Evolutionary conservation across 2,329 filamentous ascomycete species (phyloP), one percentile per base, ranked within the genome.

Genomic region (Claviceps purpurea): DNA sequence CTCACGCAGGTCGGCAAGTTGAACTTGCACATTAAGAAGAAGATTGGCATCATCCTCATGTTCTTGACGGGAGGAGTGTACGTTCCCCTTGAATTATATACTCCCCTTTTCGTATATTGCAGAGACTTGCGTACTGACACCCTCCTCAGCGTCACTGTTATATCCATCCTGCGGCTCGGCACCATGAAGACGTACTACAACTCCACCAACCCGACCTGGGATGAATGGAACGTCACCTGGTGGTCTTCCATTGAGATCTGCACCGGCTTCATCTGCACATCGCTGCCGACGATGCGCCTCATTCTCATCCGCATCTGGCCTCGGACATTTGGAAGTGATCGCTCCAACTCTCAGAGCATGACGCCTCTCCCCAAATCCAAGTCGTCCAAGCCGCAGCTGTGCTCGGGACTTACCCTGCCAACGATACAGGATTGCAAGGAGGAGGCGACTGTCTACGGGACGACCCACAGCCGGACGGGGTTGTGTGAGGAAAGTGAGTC

Each of bases 241-340:
- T 53, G 52, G 52, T 53, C 52, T 10, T 26, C 44, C 11, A n/a
- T 50, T 14, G 52, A 53, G n/a, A 43, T 53, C 13, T 40, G 22
- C 10, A 39, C 44, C 6, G 50, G 50, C 18, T 48, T 52, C 30
- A 52, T 53, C n/a, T 53, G 52, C 52, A 45, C 47, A 4, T 50
- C 40, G 11, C 24, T 53, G 24, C 52, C 52, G 11, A 30, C 52
- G 1, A 11, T 50, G 10, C 47, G 52, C 1, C 52, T 50, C 42
- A 46, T 53, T n/a, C 24, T 53, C 13, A 45, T 53, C 7, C 52
- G 38, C 26, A 41, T 51, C 2, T n/a, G 24, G 50, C 50, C 50
- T 4, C 44, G 38, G 18, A 24, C 18, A 8, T 49, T 49, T 5
- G 47, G 20, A 13, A 5, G 22, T 10, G 50, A 16, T 5, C 42